Evolutionary conservation across 352 stramenopile species (phyloP), one percentile per base, ranked within the genome.

Genomic region (Globisporangium uncinulatum): DNA sequence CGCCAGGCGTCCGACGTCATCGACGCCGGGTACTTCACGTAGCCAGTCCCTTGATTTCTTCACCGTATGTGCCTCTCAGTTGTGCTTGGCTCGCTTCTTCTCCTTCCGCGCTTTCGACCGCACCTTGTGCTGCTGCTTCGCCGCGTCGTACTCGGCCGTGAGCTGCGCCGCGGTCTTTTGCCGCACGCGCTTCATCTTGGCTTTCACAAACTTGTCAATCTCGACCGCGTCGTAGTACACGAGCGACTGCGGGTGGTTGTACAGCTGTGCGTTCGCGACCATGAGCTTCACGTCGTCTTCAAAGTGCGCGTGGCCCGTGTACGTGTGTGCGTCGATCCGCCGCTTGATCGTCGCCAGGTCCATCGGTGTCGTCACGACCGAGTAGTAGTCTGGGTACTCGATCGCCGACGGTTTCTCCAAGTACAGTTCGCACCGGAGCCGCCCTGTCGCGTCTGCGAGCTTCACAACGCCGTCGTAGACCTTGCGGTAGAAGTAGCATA

Each of bases 331-430:
- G 53, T 92, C 83, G 9, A 93, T 82, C 6, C 90, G 89, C 13
- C 44, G 50, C 46, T 92, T 92, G 61, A 97, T 96, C n/a, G 83
- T 92, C 37, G 65, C 51, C 13, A 97, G 70, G 55, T 93, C 86
- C 86, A 97, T 97, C 4, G 90, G 83, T 2, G 86, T 48, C 51
- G 77, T 87, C 45, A 97, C 83, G 50, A 96, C 87, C 47, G 81
- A 66, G 63, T 97, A 96, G 59, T 97, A 97, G 65, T 97, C 89
- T 21, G 85, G 85, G 53, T 95, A 95, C 53, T 93, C 83, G 14
- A 76, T 37, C 17, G 81, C 71, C 34, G 85, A 93, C 13, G 85
- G 85, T 55, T 88, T 92, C 37, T 90, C 85, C 56, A 93, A 52
- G 56, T 88, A 95, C 50, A 93, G 52, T 24, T 89, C 76, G 2